A percentile compares a stretch with the other conserved stretches of the same genome.
phyloP scores from a whole-genome alignment of 805 yeast species.

The Candida sphagnicola region DNA sequence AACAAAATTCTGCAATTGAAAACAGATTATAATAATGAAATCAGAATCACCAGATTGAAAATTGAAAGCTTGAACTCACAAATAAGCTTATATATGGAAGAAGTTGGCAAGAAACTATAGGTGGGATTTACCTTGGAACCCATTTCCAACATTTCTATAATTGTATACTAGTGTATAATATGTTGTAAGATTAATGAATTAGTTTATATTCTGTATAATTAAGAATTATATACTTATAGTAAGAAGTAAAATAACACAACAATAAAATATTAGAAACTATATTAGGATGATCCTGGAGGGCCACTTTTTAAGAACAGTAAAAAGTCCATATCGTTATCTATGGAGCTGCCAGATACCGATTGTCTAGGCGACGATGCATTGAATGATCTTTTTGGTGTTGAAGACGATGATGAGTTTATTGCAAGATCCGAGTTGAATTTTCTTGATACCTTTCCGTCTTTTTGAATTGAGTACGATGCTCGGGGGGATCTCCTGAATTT shows the following conservation, averaged over 20 bases:
- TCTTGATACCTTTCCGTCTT: neutral
- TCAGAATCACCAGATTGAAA: conserved; percentile 49
- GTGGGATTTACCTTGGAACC: too few relatives aligned
- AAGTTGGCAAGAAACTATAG: conserved; percentile 38
- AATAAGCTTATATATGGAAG: conserved; percentile 48
- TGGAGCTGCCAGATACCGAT: neutral
- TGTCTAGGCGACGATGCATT: conserved; percentile 1
- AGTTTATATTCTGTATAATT: neutral
- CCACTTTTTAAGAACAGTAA: conserved; percentile 45
- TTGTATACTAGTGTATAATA: conserved; percentile 8
- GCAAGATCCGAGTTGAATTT: neutral
- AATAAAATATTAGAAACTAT: too few relatives aligned
- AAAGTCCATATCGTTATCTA: conserved; percentile 39
- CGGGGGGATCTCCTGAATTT: neutral
- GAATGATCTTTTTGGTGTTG: neutral
- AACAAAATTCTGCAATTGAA: conserved; percentile 34
- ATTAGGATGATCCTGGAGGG: conserved; percentile 4
- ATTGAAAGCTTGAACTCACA: conserved; percentile 53
- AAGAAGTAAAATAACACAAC: too few relatives aligned
- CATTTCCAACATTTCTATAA: too few relatives aligned
- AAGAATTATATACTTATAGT: too few relatives aligned
- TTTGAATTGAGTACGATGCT: neutral
- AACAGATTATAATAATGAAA: conserved; percentile 48
- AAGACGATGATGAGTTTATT: neutral
- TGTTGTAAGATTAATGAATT: neutral